phyloP scores from a whole-genome alignment of 2,329 filamentous ascomycete species.

The Phoma sp. region DNA sequence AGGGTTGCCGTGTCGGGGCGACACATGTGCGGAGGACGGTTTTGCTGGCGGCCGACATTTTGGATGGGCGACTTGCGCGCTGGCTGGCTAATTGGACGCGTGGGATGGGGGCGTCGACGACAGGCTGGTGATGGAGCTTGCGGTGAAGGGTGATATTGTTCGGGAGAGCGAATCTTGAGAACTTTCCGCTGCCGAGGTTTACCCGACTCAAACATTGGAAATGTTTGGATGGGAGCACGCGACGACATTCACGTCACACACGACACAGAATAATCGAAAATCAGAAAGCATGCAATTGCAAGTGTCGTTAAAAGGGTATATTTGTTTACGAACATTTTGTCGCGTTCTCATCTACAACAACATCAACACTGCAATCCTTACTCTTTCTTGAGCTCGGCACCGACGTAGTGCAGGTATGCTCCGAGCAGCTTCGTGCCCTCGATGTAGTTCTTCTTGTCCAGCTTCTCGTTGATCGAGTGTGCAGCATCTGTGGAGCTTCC shows the following conservation, averaged over 20 bases:
- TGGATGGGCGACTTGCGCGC: slow-evolving; percentile 5
- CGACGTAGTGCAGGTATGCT: slow-evolving; percentile 94
- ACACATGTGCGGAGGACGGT: slow-evolving; percentile 34
- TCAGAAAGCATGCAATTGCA: neutral
- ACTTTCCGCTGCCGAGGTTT: slow-evolving; percentile 28
- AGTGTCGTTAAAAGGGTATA: slow-evolving; percentile 11
- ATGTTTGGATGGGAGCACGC: slow-evolving; percentile 12
- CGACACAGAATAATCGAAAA: neutral
- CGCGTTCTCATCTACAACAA: too few species aligned
- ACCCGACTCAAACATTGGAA: too few species aligned
- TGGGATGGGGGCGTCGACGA: neutral
- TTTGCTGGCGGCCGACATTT: slow-evolving; percentile 45
- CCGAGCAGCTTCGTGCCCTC: slow-evolving; percentile 96
- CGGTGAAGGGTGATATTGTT: slow-evolving; percentile 16
- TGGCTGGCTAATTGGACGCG: too few species aligned
- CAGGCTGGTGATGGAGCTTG: slow-evolving; percentile 14
- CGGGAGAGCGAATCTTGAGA: slow-evolving; percentile 31
- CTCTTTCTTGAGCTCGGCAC: slow-evolving; percentile 73
- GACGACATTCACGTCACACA: slow-evolving; percentile 2
- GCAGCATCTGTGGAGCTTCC: slow-evolving; percentile 95
- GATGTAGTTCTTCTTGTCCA: slow-evolving; percentile 97
- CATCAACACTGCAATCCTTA: slow-evolving; percentile 5
- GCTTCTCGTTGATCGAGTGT: slow-evolving; percentile 98
- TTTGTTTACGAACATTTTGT: slow-evolving; percentile 4
- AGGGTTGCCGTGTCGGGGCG: slow-evolving; percentile 19